phyloP scores from a whole-genome alignment of 1,284 basidiomycete genomes.

The Cryptococcus sp. region DNA sequence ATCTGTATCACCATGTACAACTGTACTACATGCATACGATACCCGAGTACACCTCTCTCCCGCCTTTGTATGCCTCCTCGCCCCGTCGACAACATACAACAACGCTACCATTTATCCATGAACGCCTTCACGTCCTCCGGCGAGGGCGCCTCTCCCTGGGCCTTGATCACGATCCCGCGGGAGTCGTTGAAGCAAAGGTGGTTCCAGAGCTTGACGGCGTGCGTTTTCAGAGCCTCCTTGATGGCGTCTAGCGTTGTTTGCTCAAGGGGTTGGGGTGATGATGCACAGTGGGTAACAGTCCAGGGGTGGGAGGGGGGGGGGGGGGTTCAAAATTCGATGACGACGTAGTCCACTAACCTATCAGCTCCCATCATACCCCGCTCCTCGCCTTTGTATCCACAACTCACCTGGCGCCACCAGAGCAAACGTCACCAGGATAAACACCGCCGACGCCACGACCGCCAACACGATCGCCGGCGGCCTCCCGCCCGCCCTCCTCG shows the following conservation, averaged over 20 bases:
- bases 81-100: not conserved
- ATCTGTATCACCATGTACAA: not conserved
- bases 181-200: not conserved
- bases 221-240: not conserved
- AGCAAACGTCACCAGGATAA: not conserved
- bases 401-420: not conserved
- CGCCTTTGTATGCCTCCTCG: no score
- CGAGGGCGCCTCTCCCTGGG: not conserved
- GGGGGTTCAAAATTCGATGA: not conserved
- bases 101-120: no score
- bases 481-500: not conserved
- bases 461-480: not conserved
- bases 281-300: no score
- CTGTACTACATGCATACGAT: constrained; percentile 3
- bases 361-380: not conserved
- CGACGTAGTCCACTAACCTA: not conserved
- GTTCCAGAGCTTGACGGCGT: not conserved
- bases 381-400: not conserved
- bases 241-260: not conserved
- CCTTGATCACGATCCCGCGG: not conserved
- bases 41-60: not conserved
- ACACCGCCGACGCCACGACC: not conserved
- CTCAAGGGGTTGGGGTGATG: no score
- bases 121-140: no score
- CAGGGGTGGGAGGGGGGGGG: not conserved